Percentiles rank a stretch among this genome's conserved stretches.
Conservation (phyloP, 331 rosid species). For the Quercus tomentella region DNA sequence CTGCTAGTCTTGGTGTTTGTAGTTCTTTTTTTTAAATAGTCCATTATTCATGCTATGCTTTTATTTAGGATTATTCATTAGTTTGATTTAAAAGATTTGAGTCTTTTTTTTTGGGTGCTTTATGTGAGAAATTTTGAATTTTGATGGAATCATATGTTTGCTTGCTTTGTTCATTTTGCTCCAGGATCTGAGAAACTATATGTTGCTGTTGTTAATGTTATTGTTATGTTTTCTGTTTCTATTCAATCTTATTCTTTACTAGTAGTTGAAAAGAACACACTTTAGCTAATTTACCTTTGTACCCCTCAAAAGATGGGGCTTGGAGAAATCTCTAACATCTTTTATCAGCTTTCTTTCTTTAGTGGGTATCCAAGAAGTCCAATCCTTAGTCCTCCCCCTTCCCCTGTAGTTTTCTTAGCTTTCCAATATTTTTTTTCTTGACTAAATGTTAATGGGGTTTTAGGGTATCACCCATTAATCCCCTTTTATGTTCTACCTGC, state of each 20-base stretch:
- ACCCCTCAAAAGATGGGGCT: constrained; percentile 13
- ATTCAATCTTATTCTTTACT: neutral
- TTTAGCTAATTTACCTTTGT: constrained; percentile 2
- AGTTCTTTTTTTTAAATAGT: no score
- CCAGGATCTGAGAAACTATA: neutral
- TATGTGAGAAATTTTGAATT: neutral
- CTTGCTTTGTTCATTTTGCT: neutral
- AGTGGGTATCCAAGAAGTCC: constrained; percentile 9
- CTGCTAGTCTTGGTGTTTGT: no score
- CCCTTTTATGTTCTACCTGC: neutral
- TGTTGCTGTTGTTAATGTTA: neutral
- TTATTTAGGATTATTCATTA: neutral
- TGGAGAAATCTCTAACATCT: neutral
- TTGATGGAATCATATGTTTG: neutral
- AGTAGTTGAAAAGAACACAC: neutral
- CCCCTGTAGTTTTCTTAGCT: neutral
- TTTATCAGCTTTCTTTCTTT: neutral
- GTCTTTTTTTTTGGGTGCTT: neutral
- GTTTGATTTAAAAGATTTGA: neutral
- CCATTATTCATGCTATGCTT: neutral
- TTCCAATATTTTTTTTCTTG: neutral
- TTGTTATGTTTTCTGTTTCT: neutral
- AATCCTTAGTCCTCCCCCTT: neutral
- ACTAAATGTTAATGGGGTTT: neutral
- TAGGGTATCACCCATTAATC: neutral